Evolutionary conservation across 495 filamentous ascomycete genomes (phyloP).

Genomic region (Neurospora tetraspora): DNA sequence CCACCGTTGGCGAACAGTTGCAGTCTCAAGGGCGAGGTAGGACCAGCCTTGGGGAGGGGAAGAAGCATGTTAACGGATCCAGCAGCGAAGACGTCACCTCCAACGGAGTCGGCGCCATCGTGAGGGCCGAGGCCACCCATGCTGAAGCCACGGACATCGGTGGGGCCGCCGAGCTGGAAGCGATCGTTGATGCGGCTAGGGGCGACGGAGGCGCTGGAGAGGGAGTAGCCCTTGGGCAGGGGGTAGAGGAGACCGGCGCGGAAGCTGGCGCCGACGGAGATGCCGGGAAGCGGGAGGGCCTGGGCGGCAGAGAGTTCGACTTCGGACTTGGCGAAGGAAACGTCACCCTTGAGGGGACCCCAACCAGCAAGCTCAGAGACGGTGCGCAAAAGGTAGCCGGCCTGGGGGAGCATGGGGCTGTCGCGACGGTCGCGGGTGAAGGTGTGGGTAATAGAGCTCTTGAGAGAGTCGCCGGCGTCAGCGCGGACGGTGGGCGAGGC

Average conservation of each 20-base stretch:
- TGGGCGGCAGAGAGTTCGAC: constrained; percentile 66
- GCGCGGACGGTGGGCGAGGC: constrained; percentile 72
- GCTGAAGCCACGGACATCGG: constrained; percentile 88
- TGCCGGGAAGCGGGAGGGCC: constrained; percentile 63
- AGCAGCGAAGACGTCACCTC: constrained; percentile 85
- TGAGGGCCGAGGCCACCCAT: constrained; percentile 79
- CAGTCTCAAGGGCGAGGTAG: constrained; percentile 72
- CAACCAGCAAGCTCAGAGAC: constrained; percentile 76
- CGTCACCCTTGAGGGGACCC: constrained; percentile 77
- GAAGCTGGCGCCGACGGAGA: constrained; percentile 44
- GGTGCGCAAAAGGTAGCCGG: constrained; percentile 68
- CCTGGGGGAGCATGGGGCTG: constrained; percentile 67
- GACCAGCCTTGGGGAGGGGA: constrained; percentile 68
- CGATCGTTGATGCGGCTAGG: constrained; percentile 85
- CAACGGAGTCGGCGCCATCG: constrained; percentile 75
- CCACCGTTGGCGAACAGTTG: constrained; percentile 91
- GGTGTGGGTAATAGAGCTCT: constrained; percentile 73
- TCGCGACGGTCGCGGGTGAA: constrained; percentile 73
- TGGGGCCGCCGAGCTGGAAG: constrained; percentile 88
- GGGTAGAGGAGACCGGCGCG: constrained; percentile 49
- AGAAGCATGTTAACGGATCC: constrained; percentile 74
- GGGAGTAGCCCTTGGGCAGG: constrained; percentile 44
- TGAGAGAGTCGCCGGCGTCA: constrained; percentile 86
- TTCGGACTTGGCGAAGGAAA: constrained; percentile 82
- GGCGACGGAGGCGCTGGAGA: constrained; percentile 36